phyloP scores from a whole-genome alignment of 2,329 filamentous ascomycete genomes.

The Sordariomycetes sp. region DNA sequence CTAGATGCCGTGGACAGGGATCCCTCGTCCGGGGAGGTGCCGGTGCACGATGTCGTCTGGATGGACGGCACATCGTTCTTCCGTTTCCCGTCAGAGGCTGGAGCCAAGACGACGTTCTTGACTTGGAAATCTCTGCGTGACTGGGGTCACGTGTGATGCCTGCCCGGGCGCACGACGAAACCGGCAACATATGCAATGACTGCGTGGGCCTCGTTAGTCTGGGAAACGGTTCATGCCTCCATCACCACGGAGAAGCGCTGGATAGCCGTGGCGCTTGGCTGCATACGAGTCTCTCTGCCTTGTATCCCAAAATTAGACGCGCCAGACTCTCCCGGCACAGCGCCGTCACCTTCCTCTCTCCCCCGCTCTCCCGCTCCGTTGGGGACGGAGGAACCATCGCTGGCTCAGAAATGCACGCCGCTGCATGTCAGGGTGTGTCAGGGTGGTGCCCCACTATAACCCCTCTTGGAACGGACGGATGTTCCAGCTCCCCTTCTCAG shows the following conservation, averaged over 20 bases:
- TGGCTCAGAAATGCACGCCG: no score
- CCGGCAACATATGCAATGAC: background rate
- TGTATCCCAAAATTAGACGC: slow-evolving; percentile 5
- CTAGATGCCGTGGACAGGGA: background rate
- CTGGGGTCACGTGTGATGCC: background rate
- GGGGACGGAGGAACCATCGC: background rate
- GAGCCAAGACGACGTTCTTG: background rate
- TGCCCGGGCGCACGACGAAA: background rate
- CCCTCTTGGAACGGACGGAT: background rate
- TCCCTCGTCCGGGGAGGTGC: background rate
- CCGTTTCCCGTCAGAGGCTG: background rate
- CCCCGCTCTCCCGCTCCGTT: background rate
- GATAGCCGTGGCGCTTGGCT: no score
- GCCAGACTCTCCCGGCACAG: background rate
- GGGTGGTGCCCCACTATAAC: background rate
- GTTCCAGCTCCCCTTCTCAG: background rate
- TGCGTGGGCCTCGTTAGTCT: background rate
- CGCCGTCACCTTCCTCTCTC: background rate
- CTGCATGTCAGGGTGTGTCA: background rate
- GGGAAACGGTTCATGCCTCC: background rate
- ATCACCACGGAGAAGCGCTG: background rate
- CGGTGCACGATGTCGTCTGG: background rate
- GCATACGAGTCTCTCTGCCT: no score
- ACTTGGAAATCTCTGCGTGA: no score
- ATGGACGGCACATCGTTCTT: background rate